These are phyloP conservation scores for Harringtonia lauricola DNA, from an alignment of 2,329 filamentous ascomycete genomes.

Conservation along the genomic window DNA sequence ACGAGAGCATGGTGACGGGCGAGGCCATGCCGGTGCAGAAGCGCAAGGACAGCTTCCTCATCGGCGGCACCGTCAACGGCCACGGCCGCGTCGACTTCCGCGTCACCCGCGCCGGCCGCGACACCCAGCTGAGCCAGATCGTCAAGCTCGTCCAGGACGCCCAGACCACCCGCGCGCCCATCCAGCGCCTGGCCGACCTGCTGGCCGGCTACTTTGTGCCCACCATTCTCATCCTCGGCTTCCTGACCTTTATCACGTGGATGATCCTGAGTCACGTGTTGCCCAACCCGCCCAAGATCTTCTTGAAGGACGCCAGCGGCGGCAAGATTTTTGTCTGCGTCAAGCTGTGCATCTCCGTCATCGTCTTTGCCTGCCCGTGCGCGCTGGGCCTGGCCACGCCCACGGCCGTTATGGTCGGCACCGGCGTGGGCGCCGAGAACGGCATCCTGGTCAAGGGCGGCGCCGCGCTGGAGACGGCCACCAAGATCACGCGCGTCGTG, in stretches of 20 bases:
- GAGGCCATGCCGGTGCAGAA: conserved; percentile 95
- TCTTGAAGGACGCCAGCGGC: conserved; percentile 67
- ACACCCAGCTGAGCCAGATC: conserved; percentile 95
- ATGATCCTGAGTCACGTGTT: conserved; percentile 89
- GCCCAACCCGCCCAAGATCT: conserved; percentile 76
- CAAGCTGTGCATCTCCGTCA: conserved; percentile 95
- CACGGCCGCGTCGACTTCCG: conserved; percentile 85
- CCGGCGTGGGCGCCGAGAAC: conserved; percentile 89
- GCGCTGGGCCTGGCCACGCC: conserved; percentile 92
- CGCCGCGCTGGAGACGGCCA: conserved; percentile 80
- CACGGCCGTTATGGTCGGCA: conserved; percentile 97
- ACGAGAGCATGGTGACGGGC: conserved; percentile 98
- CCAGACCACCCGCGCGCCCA: conserved; percentile 86
- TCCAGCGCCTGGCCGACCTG: conserved; percentile 82
- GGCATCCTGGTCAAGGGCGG: conserved; percentile 98
- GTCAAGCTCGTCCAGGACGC: conserved; percentile 97
- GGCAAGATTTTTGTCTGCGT: conserved; percentile 94
- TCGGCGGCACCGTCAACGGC: conserved; percentile 93
- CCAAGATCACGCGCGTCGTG: conserved; percentile 80
- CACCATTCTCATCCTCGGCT: conserved; percentile 70
- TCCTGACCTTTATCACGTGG: conserved; percentile 81
- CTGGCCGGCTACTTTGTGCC: conserved; percentile 94
- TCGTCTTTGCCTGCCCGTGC: conserved; percentile 95
- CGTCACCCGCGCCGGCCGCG: conserved; percentile 82
- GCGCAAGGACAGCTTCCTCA: conserved; percentile 64